Percentiles rank a stretch among this genome's conserved stretches.
These are phyloP conservation scores for Aspergillus sp. DNA, from an alignment of 2,329 filamentous ascomycete genomes.

Conservation along the genomic window DNA sequence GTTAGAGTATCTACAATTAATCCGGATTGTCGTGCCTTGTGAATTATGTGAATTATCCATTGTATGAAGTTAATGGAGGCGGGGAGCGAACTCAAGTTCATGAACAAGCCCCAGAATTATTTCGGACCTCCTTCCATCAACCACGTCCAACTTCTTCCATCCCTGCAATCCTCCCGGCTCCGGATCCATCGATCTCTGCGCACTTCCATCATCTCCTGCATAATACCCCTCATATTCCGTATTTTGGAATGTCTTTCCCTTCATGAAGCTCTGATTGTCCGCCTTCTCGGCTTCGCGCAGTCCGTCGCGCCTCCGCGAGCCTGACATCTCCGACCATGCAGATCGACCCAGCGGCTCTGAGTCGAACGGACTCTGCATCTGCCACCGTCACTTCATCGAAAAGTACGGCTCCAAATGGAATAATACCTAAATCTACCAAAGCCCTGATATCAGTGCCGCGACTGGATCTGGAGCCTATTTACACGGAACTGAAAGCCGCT, in stretches of 20 bases:
- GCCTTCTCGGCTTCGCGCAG: slow-evolving; percentile 41
- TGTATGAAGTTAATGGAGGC: not conserved
- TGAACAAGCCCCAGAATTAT: slow-evolving; percentile 18
- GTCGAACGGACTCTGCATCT: slow-evolving; percentile 42
- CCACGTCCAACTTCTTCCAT: slow-evolving; percentile 19
- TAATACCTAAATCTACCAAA: slow-evolving; percentile 51
- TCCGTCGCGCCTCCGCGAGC: slow-evolving; percentile 36
- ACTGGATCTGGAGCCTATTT: slow-evolving; percentile 63
- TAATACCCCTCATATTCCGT: not conserved
- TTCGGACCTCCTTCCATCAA: slow-evolving; percentile 29
- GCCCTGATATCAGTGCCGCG: slow-evolving; percentile 56
- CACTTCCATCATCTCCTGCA: slow-evolving; percentile 8
- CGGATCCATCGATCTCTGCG: slow-evolving; percentile 20
- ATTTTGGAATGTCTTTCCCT: slow-evolving; percentile 23
- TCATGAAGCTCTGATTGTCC: slow-evolving; percentile 41
- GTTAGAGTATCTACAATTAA: not conserved
- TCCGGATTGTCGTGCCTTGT: not conserved
- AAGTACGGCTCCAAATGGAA: slow-evolving; percentile 26
- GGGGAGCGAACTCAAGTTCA: slow-evolving; percentile 22
- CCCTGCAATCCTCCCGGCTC: slow-evolving; percentile 25
- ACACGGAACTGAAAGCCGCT: slow-evolving; percentile 59
- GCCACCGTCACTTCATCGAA: slow-evolving; percentile 33
- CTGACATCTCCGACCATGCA: slow-evolving; percentile 38
- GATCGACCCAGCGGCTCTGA: slow-evolving; percentile 47
- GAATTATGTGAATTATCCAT: not conserved